Percentiles rank a stretch among this genome's conserved stretches.
These are phyloP conservation scores for Raffaelea albimanens DNA, from an alignment of 2,329 filamentous ascomycete species.

Conservation along the genomic window DNA sequence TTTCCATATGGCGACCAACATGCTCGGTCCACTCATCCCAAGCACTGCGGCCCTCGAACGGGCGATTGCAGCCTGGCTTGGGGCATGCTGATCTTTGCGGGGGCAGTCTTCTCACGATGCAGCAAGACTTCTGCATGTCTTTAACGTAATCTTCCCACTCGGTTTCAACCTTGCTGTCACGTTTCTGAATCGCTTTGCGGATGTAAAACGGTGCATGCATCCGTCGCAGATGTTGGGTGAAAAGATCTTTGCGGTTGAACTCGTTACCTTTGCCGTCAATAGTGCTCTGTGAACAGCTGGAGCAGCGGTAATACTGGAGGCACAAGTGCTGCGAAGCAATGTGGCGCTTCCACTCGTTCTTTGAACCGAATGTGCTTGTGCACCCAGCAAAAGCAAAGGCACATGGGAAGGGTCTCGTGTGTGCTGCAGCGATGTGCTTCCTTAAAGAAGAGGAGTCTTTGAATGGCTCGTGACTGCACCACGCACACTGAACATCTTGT, in stretches of 20 bases:
- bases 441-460: constrained; percentile 57
- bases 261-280: constrained; percentile 52
- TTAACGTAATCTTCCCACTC: constrained; percentile 59
- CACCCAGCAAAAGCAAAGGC: constrained; percentile 82
- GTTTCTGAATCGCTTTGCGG: constrained; percentile 46
- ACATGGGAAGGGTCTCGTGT: constrained; percentile 71
- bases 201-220: constrained; percentile 76
- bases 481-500: constrained; percentile 50
- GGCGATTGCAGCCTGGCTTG: constrained; percentile 58
- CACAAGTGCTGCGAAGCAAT: constrained; percentile 83
- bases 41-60: constrained; percentile 61
- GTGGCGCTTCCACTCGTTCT: constrained; percentile 98
- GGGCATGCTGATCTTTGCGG: constrained; percentile 65
- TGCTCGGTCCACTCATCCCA: constrained; percentile 95
- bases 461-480: constrained; percentile 56
- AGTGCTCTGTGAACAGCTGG: constrained; percentile 44
- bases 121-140: constrained; percentile 65
- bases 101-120: constrained; percentile 57
- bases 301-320: constrained; percentile 55
- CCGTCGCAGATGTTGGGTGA: constrained; percentile 84
- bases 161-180: constrained; percentile 47
- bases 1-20: constrained; percentile 81
- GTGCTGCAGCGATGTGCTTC: constrained; percentile 59
- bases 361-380: constrained; percentile 73
- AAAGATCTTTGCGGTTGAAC: constrained; percentile 94